phyloP scores from a whole-genome alignment of 2,329 filamentous ascomycete species.

The Bretziella fagacearum region DNA sequence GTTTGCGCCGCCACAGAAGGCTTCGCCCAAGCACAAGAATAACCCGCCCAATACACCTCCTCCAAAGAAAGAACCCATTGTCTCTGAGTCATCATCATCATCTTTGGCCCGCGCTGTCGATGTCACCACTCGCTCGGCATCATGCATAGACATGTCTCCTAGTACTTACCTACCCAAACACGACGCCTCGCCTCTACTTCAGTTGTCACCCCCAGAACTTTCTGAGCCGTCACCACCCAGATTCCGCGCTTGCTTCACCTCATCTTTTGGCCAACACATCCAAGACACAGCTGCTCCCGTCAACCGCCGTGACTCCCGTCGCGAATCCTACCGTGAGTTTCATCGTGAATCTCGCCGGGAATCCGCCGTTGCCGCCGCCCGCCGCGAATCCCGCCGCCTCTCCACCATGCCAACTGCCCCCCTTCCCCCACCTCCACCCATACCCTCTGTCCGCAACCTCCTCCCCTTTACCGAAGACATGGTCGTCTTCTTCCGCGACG shows the following conservation, averaged over 20 bases:
- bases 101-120: neutral
- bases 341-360: neutral
- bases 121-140: neutral
- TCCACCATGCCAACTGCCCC: neutral
- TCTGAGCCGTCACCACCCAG: slow-evolving; percentile 7
- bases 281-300: neutral
- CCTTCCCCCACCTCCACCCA: neutral
- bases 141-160: slow-evolving; percentile 8
- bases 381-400: slow-evolving; percentile 6
- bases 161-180: neutral
- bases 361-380: neutral
- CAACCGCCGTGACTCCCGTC: neutral
- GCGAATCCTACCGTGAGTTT: neutral
- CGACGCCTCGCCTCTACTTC: neutral
- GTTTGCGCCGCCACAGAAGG: slow-evolving; percentile 7
- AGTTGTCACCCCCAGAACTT: neutral
- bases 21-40: neutral
- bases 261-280: slow-evolving; percentile 5
- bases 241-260: slow-evolving; percentile 11
- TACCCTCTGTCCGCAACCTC: slow-evolving; percentile 17
- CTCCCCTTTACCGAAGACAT: slow-evolving; percentile 43
- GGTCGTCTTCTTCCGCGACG: slow-evolving; percentile 35
- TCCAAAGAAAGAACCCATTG: slow-evolving; percentile 2
- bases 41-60: slow-evolving; percentile 10
- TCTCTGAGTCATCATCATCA: neutral